A percentile compares a stretch with the other conserved stretches of the same genome.
Conservation (phyloP, 805 yeast genomes). For the Candida sonorensis region DNA sequence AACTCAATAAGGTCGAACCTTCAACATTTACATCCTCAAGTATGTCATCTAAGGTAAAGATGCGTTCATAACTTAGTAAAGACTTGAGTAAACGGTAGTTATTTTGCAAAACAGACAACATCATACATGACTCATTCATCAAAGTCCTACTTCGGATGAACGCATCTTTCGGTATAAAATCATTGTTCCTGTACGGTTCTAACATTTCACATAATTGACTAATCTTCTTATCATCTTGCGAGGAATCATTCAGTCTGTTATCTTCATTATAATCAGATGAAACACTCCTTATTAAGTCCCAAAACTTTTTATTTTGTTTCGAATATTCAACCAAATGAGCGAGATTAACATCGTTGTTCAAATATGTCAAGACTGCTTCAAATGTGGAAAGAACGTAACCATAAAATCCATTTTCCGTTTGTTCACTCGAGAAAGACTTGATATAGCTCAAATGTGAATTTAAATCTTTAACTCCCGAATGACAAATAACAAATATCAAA, state of each 20-base stretch:
- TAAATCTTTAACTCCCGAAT: conserved; percentile 51
- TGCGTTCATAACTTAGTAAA: conserved; percentile 37
- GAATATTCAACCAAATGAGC: conserved; percentile 36
- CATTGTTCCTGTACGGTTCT: conserved; percentile 7
- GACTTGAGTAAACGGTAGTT: conserved; percentile 38
- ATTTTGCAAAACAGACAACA: conserved; percentile 49
- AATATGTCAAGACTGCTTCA: conserved; percentile 71
- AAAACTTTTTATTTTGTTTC: conserved; percentile 40
- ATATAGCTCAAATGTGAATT: conserved; percentile 63
- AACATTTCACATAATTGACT: conserved; percentile 9
- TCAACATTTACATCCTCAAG: conserved; percentile 52
- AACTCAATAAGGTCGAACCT: conserved; percentile 51
- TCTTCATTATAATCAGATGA: conserved; percentile 17
- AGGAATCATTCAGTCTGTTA: conserved; percentile 12
- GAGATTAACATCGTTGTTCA: conserved; percentile 34
- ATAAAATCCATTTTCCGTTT: conserved; percentile 47
- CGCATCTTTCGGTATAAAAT: conserved; percentile 11
- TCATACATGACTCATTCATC: conserved; percentile 66
- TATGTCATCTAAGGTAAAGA: conserved; percentile 62
- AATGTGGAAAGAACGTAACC: conserved; percentile 80
- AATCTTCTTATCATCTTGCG: conserved; percentile 10
- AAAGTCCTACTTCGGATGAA: conserved; percentile 34
- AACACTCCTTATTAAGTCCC: conserved; percentile 39
- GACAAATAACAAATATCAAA: conserved; percentile 61
- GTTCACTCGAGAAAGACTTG: conserved; percentile 42